Base-by-base conservation (phyloP, 345 rosid genomes). In the Ceriops tagal region DNA sequence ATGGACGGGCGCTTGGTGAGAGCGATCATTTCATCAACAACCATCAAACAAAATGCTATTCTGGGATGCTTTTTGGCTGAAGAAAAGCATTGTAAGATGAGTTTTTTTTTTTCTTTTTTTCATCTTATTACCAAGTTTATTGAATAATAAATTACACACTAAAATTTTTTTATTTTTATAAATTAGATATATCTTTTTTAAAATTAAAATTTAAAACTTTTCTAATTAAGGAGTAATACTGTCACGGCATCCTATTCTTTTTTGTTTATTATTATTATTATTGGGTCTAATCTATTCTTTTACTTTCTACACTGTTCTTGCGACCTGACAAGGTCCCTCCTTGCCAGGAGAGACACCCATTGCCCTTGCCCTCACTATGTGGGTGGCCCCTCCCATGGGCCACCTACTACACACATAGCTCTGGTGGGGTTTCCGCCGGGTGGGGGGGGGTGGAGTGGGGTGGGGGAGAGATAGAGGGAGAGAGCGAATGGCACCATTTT, bases 11-110 rank as follows among this genome's bases (percentile, higher is more conserved):
- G 81, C 77, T 75, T 82, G 86, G 78, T 83, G 81, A 78, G 81
- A 35, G 26, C 26, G 72, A 86, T 86, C 85, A 82, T 82, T 76
- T 82, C 88, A 79, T 65, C 80, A 78, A 76, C 80, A 79, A 83
- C 81, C 78, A 73, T 28, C 31, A 76, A 73, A 64, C 70, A 27
- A 75, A 76, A 64, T 71, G 67, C 61, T 30, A 75, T 73, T 71
- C 72, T 39, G 68, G 65, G 73, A 78, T 76, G 72, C 83, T 69
- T 72, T 61, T 72, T 61, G 37, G 66, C 24, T 24, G 66, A 61
- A 31, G 35, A 55, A 56, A 69, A 55, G 22, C 67, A 78, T 59
- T 68, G 73, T 66, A 75, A 70, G 30, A 43, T 28, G 34, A 73
- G 74, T 62, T 69, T 55, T 58, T 71, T 53, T 32, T 8, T 15